Evolutionary conservation across 805 yeast species (phyloP), one percentile per base, ranked within the genome.

Genomic region (Millerozyma miso): DNA sequence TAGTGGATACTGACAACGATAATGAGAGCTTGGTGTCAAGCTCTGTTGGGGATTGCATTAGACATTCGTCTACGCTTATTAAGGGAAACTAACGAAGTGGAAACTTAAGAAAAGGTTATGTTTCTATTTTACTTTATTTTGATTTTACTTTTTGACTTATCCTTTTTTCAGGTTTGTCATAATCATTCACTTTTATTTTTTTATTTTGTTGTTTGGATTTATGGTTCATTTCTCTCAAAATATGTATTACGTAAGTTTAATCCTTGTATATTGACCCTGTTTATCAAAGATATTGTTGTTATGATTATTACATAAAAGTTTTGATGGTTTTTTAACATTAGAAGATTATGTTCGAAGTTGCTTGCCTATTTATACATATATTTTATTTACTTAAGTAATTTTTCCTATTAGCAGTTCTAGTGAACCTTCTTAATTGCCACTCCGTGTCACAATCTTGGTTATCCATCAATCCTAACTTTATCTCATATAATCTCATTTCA

Each of bases 361-460:
- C n/a, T n/a, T n/a, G n/a, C n/a, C n/a, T n/a, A n/a, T 23, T 23
- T 23, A 10, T n/a, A 32, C 34, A 32, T n/a, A 7, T 4, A 13
- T 20, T 23, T 14, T 26, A 26, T 26, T 26, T 20, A 29, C 39
- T 29, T 51, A 91, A 69, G 62, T 91, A 89, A 60, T 90, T 93
- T 71, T 93, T 91, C 67, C 97, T 83, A 63, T 85, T 89, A 15
- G 96, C 98, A 19, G 99, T 93, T 60, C 99, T 79, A 37, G 89
- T 88, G 55, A 90, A 93, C 55, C 97, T 81, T 63, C 96, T 79
- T 54, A 87, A 71, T 70, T 87, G 86, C 98, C 98, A 93, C 62
- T 93, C 99, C n/a, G 88, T 80, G 58, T 93, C 99, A 8, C 97
- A 96, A 62, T 93, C 97, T 67, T 87, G 87, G 62, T 91, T 89